These are phyloP conservation scores for Cyberlindnera mycetangii DNA, from an alignment of 805 yeast species.

Conservation along the genomic window DNA sequence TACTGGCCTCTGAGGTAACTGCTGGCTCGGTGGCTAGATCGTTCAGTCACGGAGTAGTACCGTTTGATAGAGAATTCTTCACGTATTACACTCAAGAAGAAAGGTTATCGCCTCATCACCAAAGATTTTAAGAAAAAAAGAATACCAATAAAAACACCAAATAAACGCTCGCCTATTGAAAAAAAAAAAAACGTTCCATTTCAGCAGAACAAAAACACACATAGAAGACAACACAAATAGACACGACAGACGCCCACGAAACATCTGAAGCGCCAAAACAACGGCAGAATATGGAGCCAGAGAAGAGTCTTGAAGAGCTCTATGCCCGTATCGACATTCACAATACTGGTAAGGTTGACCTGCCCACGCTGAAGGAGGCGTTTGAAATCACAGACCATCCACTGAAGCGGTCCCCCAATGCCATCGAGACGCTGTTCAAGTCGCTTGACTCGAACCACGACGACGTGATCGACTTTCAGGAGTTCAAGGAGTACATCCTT, in stretches of 20 bases:
- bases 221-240: background rate
- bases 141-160: too few species aligned
- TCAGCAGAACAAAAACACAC: too few species aligned
- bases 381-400: constrained; percentile 55
- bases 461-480: constrained; percentile 55
- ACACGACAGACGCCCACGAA: background rate
- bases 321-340: constrained; percentile 44
- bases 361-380: constrained; percentile 36
- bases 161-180: too few species aligned
- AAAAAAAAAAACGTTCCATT: too few species aligned
- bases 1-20: too few species aligned
- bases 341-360: constrained; percentile 36
- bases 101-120: too few species aligned
- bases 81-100: too few species aligned
- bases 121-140: too few species aligned
- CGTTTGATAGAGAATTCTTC: too few species aligned
- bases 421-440: constrained; percentile 53
- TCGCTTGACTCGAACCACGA: constrained; percentile 60
- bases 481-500: constrained; percentile 61
- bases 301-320: constrained; percentile 23
- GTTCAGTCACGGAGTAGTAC: too few species aligned
- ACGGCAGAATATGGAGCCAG: background rate
- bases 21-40: too few species aligned
- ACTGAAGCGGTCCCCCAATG: constrained; percentile 54
- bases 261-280: background rate